Percentiles rank a stretch among this genome's conserved stretches.
Conservation (phyloP, 2,329 filamentous ascomycete species). For the Aspergillus oerlinghausenensis region DNA sequence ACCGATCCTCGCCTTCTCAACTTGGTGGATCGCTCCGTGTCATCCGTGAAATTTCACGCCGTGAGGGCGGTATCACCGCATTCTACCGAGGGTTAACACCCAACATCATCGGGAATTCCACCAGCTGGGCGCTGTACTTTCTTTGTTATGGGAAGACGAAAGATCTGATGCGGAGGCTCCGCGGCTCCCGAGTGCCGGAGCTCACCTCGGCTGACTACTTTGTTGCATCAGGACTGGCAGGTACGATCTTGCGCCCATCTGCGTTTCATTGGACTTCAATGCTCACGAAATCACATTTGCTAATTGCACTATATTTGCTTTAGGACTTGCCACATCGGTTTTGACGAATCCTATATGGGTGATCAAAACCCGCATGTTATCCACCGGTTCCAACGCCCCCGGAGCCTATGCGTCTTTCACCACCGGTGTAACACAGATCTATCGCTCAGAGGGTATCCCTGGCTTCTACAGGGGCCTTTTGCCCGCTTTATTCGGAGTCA, state of each 20-base stretch:
- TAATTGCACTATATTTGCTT: not conserved
- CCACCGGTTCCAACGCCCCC: conserved; percentile 66
- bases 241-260: conserved; percentile 28
- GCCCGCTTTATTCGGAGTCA: conserved; percentile 79
- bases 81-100: conserved; percentile 87
- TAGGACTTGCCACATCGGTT: conserved; percentile 68
- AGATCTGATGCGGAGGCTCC: conserved; percentile 44
- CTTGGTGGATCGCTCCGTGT: conserved; percentile 52
- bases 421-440: conserved; percentile 64
- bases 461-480: conserved; percentile 87
- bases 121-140: conserved; percentile 91
- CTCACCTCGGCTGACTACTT: conserved; percentile 72
- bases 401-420: conserved; percentile 79
- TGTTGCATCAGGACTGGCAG: conserved; percentile 62
- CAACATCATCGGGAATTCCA: conserved; percentile 85
- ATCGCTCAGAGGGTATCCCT: conserved; percentile 63
- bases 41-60: conserved; percentile 46
- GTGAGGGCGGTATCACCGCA: conserved; percentile 58
- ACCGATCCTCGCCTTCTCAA: conserved; percentile 45
- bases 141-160: conserved; percentile 64
- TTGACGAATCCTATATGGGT: conserved; percentile 98
- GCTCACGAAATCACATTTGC: not conserved
- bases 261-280: not conserved
- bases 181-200: conserved; percentile 27
- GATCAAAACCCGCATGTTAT: conserved; percentile 94